Conservation (phyloP, 805 yeast genomes). For the Schwanniomyces occidentalis region DNA sequence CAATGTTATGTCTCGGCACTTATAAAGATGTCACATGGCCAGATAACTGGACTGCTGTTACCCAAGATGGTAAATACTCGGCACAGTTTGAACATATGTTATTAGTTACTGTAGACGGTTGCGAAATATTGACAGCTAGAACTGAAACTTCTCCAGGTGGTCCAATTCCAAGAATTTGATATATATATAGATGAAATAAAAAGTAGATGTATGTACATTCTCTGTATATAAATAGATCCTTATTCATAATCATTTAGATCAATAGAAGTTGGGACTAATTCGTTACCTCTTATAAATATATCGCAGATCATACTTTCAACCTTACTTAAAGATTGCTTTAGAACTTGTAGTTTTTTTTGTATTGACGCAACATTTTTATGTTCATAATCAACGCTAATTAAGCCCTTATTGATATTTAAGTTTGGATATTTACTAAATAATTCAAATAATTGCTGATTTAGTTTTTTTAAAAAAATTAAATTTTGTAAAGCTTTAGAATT, state of each 20-base stretch:
- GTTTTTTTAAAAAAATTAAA: constrained; percentile 16
- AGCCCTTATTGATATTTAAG: constrained; percentile 17
- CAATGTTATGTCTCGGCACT: constrained; percentile 89
- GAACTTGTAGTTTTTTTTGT: constrained; percentile 22
- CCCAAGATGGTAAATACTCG: constrained; percentile 84
- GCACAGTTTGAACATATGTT: constrained; percentile 97
- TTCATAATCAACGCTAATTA: constrained; percentile 12
- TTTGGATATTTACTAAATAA: constrained; percentile 18
- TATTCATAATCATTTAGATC: constrained; percentile 3
- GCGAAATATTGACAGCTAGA: constrained; percentile 85
- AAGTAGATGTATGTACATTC: constrained; percentile 1
- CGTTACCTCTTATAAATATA: constrained; percentile 20
- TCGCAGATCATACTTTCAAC: constrained; percentile 23
- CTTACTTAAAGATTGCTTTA: constrained; percentile 22
- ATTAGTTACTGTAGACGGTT: constrained; percentile 90
- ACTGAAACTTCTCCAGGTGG: constrained; percentile 87
- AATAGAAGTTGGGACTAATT: constrained; percentile 6
- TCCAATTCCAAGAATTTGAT: constrained; percentile 56
- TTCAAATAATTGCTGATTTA: constrained; percentile 11
- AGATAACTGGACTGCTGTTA: constrained; percentile 93
- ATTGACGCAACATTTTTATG: constrained; percentile 12
- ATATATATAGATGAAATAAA: not conserved
- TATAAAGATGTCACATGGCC: constrained; percentile 90
- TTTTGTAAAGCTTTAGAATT: constrained; percentile 11
- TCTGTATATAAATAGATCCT: not conserved